Base-by-base conservation (phyloP, 768 basidiomycete genomes). In the Suillus occidentalis region DNA sequence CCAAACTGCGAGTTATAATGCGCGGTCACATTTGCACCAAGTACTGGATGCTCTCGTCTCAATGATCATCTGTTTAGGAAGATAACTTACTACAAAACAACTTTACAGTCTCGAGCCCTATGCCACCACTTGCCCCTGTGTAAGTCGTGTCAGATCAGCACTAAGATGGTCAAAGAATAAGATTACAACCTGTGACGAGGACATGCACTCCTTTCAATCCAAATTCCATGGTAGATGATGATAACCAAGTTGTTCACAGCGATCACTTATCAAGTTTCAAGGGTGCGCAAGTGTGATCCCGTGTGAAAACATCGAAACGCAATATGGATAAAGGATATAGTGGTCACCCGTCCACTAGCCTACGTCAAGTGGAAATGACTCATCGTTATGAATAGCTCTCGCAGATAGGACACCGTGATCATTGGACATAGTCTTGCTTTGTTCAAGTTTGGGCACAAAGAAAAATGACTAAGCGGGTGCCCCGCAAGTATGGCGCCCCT, bases 81-180 rank as follows among this genome's bases (percentile, higher is more conserved):
- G 50, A 43, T 49, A 36, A 77, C 79, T 71, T 64, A 87, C 89
- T 79, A 39, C 87, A 80, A 71, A 87, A 92, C 0, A 84, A 71
- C 14, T 79, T 79, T 18, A 81, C 80, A 4, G 87, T 89, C 68
- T 84, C 87, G 0, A 90, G 78, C 10, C 91, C 91, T 42, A 93
- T 92, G 1, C 89, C 90, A 4, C 90, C 90, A 68, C 87, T 90
- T 2, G 90, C 89, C 58, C 91, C 91, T 87, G 72, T 58, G 20
- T 9, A 7, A 22, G 22, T 16, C 18, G 22, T 25, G 4, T 20
- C 16, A 40, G 37, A 22, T 58, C 2, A 58, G 39, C 16, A 28
- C 37, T 28, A 9, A 12, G 16, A 58, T 40, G 5, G 22, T 9
- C 18, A 37, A 40, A 6, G 22, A 18, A 37, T 39, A 31, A 10